Percentiles rank a stretch among this genome's conserved stretches.
phyloP scores from a whole-genome alignment of 257 asterid species.

The Avicennia marina region DNA sequence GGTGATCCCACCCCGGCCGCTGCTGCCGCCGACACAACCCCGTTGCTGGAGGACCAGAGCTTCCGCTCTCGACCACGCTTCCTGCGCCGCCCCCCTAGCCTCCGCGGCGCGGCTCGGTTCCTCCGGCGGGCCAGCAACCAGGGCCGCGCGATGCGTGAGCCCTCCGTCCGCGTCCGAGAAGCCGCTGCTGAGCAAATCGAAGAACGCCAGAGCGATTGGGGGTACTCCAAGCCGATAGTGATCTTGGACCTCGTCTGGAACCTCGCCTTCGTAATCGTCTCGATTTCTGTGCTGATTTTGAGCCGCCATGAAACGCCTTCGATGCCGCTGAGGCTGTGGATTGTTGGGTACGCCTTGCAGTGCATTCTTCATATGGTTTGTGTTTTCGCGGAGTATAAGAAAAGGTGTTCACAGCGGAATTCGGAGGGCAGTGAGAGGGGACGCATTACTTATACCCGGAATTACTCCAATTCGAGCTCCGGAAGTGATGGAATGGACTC shows the following conservation, averaged over 20 bases:
- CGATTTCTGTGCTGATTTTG: conserved; percentile 41
- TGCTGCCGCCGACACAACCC: conserved; percentile 34
- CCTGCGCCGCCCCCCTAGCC: conserved; percentile 50
- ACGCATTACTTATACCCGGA: conserved; percentile 25
- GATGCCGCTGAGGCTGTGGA: conserved; percentile 65
- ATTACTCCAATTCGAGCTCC: conserved; percentile 58
- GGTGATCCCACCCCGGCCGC: conserved; percentile 15
- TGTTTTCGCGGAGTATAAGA: conserved; percentile 48
- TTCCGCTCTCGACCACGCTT: conserved; percentile 27
- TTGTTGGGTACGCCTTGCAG: conserved; percentile 54
- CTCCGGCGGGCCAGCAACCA: conserved; percentile 63
- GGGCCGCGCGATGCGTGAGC: conserved; percentile 59
- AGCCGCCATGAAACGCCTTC: conserved; percentile 42
- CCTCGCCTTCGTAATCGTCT: conserved; percentile 46
- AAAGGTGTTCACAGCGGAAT: conserved; percentile 34
- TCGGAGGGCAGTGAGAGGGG: conserved; percentile 29
- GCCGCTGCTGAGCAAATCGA: conserved; percentile 63
- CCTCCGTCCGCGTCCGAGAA: conserved; percentile 59
- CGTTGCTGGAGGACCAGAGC: conserved; percentile 39
- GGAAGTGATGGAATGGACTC: conserved; percentile 57
- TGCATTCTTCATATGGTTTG: conserved; percentile 56
- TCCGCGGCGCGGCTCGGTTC: conserved; percentile 58
- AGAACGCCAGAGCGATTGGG: conserved; percentile 65
- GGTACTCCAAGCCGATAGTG: conserved; percentile 64
- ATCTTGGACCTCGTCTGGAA: conserved; percentile 58